Percentiles rank a stretch among this genome's conserved stretches.
Evolutionary conservation across 441 rosid genomes (phyloP).

Genomic region (Brassica balearica): DNA sequence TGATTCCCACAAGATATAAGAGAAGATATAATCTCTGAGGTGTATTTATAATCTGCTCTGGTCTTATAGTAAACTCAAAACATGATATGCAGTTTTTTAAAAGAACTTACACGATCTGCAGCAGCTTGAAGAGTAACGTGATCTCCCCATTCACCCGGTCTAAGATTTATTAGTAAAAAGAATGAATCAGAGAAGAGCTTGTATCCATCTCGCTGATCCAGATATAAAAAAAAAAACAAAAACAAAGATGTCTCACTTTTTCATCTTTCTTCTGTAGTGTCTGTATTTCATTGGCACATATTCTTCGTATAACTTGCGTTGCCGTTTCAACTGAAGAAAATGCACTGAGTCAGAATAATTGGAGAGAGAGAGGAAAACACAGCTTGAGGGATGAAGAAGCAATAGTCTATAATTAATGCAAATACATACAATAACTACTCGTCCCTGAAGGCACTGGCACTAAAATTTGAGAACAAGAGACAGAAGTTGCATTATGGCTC

Average conservation of each 20-base stretch:
- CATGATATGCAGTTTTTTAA: not conserved
- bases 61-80: conserved; percentile 1
- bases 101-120: conserved; percentile 74
- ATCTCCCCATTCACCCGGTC: conserved; percentile 92
- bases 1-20: conserved; percentile 10
- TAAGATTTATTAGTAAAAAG: conserved; percentile 16
- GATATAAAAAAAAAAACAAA: conserved; percentile 34
- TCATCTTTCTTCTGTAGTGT: conserved; percentile 79
- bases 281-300: conserved; percentile 91
- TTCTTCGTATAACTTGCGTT: conserved; percentile 72
- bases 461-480: conserved; percentile 14
- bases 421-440: not conserved
- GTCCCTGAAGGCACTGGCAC: not conserved
- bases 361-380: not conserved
- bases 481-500: not conserved
- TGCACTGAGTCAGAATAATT: conserved; percentile 10
- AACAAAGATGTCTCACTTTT: conserved; percentile 64
- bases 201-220: not conserved
- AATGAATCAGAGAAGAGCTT: conserved; percentile 1
- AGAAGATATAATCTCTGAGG: not conserved
- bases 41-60: not conserved
- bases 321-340: conserved; percentile 68
- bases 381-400: not conserved
- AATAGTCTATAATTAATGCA: conserved; percentile 2
- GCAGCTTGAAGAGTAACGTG: conserved; percentile 95